Conservation (phyloP, 352 stramenopile species). For the Peronospora destructor region DNA sequence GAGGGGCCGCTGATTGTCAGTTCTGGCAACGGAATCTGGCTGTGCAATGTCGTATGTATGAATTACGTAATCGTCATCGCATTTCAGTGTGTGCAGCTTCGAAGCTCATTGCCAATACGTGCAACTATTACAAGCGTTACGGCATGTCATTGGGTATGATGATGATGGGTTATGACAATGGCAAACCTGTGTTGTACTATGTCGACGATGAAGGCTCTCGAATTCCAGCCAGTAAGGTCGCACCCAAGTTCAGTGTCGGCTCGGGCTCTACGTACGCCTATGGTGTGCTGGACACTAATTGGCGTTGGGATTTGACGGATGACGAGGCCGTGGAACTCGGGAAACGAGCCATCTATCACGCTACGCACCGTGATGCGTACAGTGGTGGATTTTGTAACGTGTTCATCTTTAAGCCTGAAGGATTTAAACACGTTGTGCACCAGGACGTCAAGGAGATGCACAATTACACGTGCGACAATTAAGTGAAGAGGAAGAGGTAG, state of each 20-base stretch:
- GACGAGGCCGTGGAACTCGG: constrained; percentile 99
- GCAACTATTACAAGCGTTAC: constrained; percentile 92
- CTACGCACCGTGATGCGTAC: constrained; percentile 98
- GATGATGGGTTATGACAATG: constrained; percentile 99
- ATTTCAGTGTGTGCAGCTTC: constrained; percentile 98
- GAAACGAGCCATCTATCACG: constrained; percentile 98
- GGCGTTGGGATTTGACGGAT: constrained; percentile 93
- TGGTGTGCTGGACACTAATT: constrained; percentile 96
- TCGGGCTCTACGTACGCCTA: constrained; percentile 99
- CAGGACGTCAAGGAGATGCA: constrained; percentile 99
- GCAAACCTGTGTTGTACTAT: constrained; percentile 98
- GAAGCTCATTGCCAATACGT: constrained; percentile 99
- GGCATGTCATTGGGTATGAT: constrained; percentile 98
- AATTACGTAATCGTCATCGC: constrained; percentile 98
- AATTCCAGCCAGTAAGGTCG: constrained; percentile 91
- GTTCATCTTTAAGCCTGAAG: constrained; percentile 96
- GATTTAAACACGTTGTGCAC: constrained; percentile 94
- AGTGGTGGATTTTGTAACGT: constrained; percentile 95
- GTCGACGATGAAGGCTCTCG: constrained; percentile 99
- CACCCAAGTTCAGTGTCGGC: constrained; percentile 97
- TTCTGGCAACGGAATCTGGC: constrained; percentile 99
- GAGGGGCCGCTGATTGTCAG: constrained; percentile 97
- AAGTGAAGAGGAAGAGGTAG: constrained; percentile 6
- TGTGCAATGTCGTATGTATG: constrained; percentile 94
- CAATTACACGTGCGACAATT: constrained; percentile 73